Percentiles rank a stretch among this genome's conserved stretches.
These are phyloP conservation scores for Prunus campanulata DNA, from an alignment of 306 rosid species.

Conservation along the genomic window DNA sequence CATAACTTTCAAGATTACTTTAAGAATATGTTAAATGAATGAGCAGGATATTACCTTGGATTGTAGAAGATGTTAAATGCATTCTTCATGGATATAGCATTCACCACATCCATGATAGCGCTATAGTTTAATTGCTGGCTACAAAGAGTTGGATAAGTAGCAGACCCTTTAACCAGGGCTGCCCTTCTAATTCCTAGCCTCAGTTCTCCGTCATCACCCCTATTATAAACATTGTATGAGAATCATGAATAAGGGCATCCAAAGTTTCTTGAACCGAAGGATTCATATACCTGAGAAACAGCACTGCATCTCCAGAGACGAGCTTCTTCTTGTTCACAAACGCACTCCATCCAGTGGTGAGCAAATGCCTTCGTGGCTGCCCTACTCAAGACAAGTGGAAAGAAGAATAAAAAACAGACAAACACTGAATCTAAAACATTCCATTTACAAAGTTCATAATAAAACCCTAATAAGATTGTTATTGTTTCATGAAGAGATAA, in stretches of 20 bases:
- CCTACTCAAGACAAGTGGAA: slow-evolving; percentile 46
- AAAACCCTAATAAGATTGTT: neutral
- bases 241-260: neutral
- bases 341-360: slow-evolving; percentile 99
- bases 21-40: neutral
- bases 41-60: slow-evolving; percentile 62
- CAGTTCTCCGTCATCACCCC: slow-evolving; percentile 91
- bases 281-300: slow-evolving; percentile 70
- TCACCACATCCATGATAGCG: slow-evolving; percentile 56
- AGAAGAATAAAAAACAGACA: neutral
- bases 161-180: slow-evolving; percentile 61
- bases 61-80: slow-evolving; percentile 72
- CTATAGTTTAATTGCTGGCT: slow-evolving; percentile 56
- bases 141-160: slow-evolving; percentile 41
- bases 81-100: slow-evolving; percentile 56
- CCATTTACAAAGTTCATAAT: neutral
- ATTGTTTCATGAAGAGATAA: neutral
- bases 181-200: slow-evolving; percentile 93
- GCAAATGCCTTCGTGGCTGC: slow-evolving; percentile 99
- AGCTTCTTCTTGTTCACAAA: slow-evolving; percentile 98
- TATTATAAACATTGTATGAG: slow-evolving; percentile 19
- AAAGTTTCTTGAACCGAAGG: neutral
- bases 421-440: neutral
- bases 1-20: neutral
- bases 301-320: slow-evolving; percentile 95